Conservation (phyloP, 2,329 filamentous ascomycete species). For the Nemania sp. region DNA sequence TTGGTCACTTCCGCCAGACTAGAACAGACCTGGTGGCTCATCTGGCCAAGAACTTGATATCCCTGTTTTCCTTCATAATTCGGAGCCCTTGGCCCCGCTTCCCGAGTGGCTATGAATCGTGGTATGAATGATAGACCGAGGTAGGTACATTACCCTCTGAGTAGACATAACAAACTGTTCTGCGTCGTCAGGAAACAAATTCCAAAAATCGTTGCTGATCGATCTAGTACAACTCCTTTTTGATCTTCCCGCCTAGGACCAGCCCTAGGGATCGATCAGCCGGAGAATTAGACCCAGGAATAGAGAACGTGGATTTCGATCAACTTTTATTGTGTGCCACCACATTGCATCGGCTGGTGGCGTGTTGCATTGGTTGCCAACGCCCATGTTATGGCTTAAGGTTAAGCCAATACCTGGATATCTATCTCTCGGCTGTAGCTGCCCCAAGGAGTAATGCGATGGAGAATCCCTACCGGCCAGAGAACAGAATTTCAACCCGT, state of each 20-base stretch:
- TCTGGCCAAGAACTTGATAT: not conserved
- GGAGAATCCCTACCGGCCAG: not conserved
- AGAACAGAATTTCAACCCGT: not conserved
- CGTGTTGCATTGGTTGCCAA: not conserved
- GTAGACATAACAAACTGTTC: not conserved
- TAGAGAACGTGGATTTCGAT: not conserved
- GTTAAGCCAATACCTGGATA: not conserved
- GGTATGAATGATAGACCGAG: not conserved
- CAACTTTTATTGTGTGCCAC: not conserved
- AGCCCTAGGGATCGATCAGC: not conserved
- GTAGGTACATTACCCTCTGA: too few species aligned
- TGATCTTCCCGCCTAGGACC: not conserved
- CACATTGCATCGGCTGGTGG: slow-evolving; percentile 1
- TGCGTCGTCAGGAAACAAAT: not conserved
- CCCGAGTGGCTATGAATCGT: not conserved
- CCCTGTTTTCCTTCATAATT: slow-evolving; percentile 1
- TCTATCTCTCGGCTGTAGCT: not conserved
- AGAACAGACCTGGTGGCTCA: not conserved
- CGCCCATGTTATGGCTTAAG: not conserved
- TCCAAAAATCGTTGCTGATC: slow-evolving; percentile 6
- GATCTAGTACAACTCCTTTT: not conserved
- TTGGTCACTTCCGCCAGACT: not conserved
- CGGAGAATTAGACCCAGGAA: too few species aligned
- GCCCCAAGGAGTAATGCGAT: not conserved
- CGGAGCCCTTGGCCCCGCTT: slow-evolving; percentile 3